These are phyloP conservation scores for Mycogone perniciosa DNA, from an alignment of 2,329 filamentous ascomycete species.

Conservation along the genomic window DNA sequence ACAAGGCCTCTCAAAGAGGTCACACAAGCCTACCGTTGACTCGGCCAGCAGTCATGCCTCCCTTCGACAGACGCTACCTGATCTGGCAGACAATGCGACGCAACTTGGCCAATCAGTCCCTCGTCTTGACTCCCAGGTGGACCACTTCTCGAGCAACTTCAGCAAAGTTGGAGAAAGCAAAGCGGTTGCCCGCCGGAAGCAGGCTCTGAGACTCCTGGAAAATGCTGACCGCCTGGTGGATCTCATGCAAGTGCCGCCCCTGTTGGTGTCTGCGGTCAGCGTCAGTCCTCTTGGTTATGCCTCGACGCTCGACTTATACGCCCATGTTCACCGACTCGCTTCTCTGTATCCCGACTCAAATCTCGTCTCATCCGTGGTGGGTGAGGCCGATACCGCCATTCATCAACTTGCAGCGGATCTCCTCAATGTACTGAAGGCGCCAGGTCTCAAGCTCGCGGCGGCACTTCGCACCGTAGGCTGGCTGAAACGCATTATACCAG, in stretches of 20 bases:
- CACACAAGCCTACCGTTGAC: constrained; percentile 75
- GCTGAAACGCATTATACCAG: constrained; percentile 79
- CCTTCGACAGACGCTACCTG: constrained; percentile 64
- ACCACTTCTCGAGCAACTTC: constrained; percentile 77
- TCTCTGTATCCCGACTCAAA: constrained; percentile 74
- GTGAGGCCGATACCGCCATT: constrained; percentile 81
- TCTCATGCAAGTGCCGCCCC: constrained; percentile 79
- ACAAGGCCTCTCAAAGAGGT: constrained; percentile 83
- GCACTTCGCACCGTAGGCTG: constrained; percentile 88
- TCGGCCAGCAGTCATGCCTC: constrained; percentile 73
- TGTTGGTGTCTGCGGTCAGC: constrained; percentile 74
- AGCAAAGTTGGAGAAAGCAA: constrained; percentile 65
- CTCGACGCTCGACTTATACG: constrained; percentile 81
- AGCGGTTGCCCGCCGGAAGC: constrained; percentile 66
- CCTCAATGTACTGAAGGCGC: constrained; percentile 67
- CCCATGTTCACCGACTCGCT: constrained; percentile 84
- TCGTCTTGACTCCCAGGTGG: constrained; percentile 68
- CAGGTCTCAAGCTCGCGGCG: constrained; percentile 77
- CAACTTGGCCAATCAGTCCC: constrained; percentile 69
- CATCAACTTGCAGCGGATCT: constrained; percentile 82
- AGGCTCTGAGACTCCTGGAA: constrained; percentile 71
- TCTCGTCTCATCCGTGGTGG: constrained; percentile 64
- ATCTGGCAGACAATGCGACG: constrained; percentile 57
- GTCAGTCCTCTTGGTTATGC: constrained; percentile 68
- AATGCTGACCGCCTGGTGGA: constrained; percentile 89